phyloP scores from a whole-genome alignment of 2,329 filamentous ascomycete species.

The Botrytis tulipae region DNA sequence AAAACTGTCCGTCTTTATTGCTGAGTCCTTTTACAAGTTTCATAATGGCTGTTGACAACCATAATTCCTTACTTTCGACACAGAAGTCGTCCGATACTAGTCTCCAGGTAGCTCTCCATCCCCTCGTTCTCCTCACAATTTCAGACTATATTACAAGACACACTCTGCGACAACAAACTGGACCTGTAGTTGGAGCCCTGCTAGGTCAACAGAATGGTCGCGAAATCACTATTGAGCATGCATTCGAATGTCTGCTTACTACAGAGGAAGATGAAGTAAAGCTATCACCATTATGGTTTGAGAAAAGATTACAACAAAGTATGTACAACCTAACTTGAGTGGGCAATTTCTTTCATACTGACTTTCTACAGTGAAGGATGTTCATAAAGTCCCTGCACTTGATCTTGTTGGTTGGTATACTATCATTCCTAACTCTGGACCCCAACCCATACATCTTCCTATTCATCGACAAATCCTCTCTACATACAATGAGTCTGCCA shows the following conservation, averaged over 20 bases:
- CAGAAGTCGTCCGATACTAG: constrained; percentile 63
- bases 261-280: constrained; percentile 55
- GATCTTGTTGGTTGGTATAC: constrained; percentile 94
- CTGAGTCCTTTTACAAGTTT: neutral
- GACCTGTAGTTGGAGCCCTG: constrained; percentile 82
- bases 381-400: constrained; percentile 79
- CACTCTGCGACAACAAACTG: constrained; percentile 69
- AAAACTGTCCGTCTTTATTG: neutral
- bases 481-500: constrained; percentile 75
- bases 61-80: constrained; percentile 61
- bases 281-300: constrained; percentile 71
- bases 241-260: constrained; percentile 71
- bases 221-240: constrained; percentile 87
- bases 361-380: constrained; percentile 67
- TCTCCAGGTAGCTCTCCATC: constrained; percentile 81
- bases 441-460: constrained; percentile 62
- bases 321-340: constrained; percentile 39
- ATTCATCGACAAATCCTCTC: constrained; percentile 77
- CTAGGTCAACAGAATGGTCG: constrained; percentile 88
- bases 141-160: constrained; percentile 96
- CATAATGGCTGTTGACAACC: constrained; percentile 48
- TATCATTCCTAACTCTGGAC: constrained; percentile 69
- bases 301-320: constrained; percentile 81
- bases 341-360: neutral
- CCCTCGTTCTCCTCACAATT: constrained; percentile 91